A percentile compares a stretch with the other conserved stretches of the same genome.
Evolutionary conservation across 805 yeast species (phyloP).

Genomic region (Ogataea saltuana): DNA sequence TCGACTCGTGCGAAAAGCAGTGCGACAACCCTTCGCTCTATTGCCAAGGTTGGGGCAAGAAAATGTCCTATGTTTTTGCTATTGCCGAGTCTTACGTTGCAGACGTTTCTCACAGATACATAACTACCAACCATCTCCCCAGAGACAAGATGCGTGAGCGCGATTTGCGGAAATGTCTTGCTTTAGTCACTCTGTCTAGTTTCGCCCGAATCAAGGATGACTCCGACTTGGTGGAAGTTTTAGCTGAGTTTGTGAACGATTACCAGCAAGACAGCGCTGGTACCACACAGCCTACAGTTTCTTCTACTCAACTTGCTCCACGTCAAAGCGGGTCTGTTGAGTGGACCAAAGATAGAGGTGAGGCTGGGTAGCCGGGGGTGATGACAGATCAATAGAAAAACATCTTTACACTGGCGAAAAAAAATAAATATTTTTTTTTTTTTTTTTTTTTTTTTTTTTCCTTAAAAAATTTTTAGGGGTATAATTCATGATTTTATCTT

Average conservation of each 20-base stretch:
- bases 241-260: conserved; percentile 40
- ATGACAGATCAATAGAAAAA: not conserved
- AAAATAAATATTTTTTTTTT: not conserved
- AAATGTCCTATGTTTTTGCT: conserved; percentile 86
- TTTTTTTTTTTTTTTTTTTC: not conserved
- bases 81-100: conserved; percentile 57
- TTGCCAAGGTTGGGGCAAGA: conserved; percentile 87
- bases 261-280: conserved; percentile 31
- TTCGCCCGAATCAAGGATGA: conserved; percentile 32
- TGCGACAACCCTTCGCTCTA: conserved; percentile 81
- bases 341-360: conserved; percentile 83
- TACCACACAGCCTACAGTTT: too few relatives aligned
- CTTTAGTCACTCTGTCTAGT: conserved; percentile 38
- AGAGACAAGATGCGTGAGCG: conserved; percentile 46
- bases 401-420: not conserved
- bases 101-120: conserved; percentile 74
- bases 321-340: conserved; percentile 74
- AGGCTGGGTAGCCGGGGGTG: conserved; percentile 48
- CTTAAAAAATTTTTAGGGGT: not conserved
- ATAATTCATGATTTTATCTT: not conserved
- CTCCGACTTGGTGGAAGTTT: conserved; percentile 39
- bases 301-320: conserved; percentile 39
- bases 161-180: conserved; percentile 39
- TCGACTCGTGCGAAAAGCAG: conserved; percentile 85
- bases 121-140: conserved; percentile 48